Conservation (phyloP, 2,329 filamentous ascomycete genomes). For the Xylariales sp. region DNA sequence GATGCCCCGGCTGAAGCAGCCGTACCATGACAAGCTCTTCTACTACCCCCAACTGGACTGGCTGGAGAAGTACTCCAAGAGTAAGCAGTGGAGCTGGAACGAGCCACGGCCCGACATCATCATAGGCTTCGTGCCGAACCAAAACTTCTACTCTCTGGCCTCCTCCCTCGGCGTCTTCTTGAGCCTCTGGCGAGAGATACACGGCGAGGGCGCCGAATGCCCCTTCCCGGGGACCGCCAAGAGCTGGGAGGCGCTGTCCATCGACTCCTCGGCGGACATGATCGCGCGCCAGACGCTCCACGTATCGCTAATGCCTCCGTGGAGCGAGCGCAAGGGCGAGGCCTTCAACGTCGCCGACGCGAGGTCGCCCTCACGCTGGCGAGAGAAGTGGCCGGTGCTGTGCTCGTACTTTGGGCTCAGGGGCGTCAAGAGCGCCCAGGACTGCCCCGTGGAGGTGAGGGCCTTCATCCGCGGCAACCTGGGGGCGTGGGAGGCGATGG, state of each 20-base stretch:
- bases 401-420: constrained; percentile 40
- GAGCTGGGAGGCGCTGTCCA: neutral
- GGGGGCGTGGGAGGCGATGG: constrained; percentile 24
- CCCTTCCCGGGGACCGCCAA: neutral
- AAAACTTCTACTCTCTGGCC: constrained; percentile 36
- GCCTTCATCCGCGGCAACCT: neutral
- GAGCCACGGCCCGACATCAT: constrained; percentile 37
- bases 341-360: constrained; percentile 36
- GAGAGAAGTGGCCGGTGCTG: constrained; percentile 38
- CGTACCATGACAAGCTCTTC: neutral
- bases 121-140: constrained; percentile 35
- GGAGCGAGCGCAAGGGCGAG: constrained; percentile 21
- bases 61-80: constrained; percentile 10
- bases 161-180: constrained; percentile 33
- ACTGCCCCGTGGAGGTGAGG: constrained; percentile 1
- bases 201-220: neutral
- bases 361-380: constrained; percentile 30
- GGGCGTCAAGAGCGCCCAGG: constrained; percentile 16
- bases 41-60: neutral
- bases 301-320: constrained; percentile 33
- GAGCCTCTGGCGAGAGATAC: constrained; percentile 20
- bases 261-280: constrained; percentile 16
- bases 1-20: neutral
- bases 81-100: too few relatives aligned
- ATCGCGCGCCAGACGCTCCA: constrained; percentile 34